Evolutionary conservation across 2,329 filamentous ascomycete species (phyloP).

Genomic region (Parastagonospora nodorum): DNA sequence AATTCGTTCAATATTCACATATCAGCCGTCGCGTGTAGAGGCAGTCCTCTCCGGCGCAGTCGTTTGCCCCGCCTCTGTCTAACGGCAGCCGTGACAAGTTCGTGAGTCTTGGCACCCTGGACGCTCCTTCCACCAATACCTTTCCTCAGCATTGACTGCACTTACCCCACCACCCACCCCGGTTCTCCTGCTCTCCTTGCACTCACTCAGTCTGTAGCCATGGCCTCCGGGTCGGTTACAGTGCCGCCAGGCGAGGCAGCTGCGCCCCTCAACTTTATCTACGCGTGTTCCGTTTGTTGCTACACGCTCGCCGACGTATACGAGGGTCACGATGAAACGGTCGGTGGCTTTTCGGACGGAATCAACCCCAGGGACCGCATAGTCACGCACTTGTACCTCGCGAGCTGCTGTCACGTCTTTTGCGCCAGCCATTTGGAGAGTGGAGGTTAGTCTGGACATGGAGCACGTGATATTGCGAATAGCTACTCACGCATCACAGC

Average conservation of each 20-base stretch:
- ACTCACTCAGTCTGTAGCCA: conserved; percentile 3
- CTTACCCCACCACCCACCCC: conserved; percentile 1
- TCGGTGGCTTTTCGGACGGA: conserved; percentile 45
- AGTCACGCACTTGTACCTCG: conserved; percentile 54
- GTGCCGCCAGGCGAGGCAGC: conserved; percentile 32
- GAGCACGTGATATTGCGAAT: neutral
- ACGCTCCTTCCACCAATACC: conserved; percentile 15
- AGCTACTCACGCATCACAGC: conserved; percentile 35
- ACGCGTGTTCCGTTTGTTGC: conserved; percentile 56
- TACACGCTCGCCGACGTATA: conserved; percentile 53
- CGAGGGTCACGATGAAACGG: conserved; percentile 42
- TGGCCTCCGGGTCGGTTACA: conserved; percentile 17
- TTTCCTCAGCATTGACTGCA: conserved; percentile 2
- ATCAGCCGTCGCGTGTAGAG: no score
- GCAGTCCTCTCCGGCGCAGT: no score
- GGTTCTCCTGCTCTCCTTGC: conserved; percentile 1
- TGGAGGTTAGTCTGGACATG: conserved; percentile 47
- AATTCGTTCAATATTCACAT: neutral
- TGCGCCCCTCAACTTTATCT: conserved; percentile 51
- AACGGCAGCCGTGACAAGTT: no score
- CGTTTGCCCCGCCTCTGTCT: no score
- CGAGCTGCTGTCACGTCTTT: conserved; percentile 55
- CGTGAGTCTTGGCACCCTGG: conserved; percentile 21
- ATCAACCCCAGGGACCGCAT: conserved; percentile 43
- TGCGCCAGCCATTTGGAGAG: conserved; percentile 56